Evolutionary conservation across 768 basidiomycete genomes (phyloP).

Genomic region (Suillus brevipes): DNA sequence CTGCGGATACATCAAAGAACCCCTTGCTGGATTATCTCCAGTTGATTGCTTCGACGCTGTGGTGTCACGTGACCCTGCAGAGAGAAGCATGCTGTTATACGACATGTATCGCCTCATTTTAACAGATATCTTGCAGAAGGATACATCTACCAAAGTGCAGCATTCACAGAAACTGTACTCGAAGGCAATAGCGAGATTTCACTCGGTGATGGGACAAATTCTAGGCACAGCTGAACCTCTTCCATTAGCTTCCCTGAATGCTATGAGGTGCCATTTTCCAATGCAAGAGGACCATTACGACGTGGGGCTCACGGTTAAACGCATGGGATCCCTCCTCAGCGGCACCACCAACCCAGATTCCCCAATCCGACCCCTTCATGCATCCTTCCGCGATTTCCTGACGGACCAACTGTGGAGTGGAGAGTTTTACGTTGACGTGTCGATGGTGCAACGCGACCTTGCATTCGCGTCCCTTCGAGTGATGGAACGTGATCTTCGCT

Average conservation of each 20-base stretch:
- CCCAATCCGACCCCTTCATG: slow-evolving; percentile 23
- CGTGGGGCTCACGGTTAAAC: not conserved
- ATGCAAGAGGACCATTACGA: not conserved
- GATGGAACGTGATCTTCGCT: slow-evolving; percentile 32
- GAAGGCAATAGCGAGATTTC: not conserved
- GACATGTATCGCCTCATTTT: slow-evolving; percentile 8
- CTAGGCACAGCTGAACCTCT: slow-evolving; percentile 4
- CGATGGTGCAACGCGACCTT: slow-evolving; percentile 19
- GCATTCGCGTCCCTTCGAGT: slow-evolving; percentile 23
- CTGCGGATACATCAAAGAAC: slow-evolving; percentile 6
- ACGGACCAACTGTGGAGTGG: slow-evolving; percentile 13
- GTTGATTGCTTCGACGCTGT: not conserved
- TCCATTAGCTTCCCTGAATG: slow-evolving; percentile 2
- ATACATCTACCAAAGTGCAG: not conserved
- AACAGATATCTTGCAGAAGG: not conserved
- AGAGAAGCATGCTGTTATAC: not conserved
- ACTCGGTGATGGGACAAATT: slow-evolving; percentile 6
- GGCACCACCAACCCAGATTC: not conserved
- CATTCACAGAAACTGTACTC: not conserved
- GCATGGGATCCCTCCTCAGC: slow-evolving; percentile 11
- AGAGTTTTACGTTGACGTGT: slow-evolving; percentile 16
- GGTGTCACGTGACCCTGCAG: not conserved
- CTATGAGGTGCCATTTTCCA: not conserved
- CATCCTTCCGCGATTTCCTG: slow-evolving; percentile 32
- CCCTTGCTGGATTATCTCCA: not conserved